phyloP scores from a whole-genome alignment of 352 stramenopile species.

The Globisporangium lucens region DNA sequence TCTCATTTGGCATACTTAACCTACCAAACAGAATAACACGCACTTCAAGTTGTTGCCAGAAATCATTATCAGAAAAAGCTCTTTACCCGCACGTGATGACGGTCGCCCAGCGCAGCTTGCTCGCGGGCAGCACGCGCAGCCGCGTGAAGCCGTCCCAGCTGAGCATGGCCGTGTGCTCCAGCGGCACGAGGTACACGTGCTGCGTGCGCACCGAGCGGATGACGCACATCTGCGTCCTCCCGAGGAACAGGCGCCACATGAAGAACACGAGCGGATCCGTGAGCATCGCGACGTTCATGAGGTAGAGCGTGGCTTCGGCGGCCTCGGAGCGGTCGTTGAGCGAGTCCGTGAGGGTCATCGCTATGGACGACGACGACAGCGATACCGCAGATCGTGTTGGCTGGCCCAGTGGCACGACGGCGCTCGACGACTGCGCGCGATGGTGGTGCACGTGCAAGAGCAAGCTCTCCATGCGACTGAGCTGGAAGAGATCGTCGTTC shows the following conservation, averaged over 20 bases:
- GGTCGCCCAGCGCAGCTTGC: neutral
- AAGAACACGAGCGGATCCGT: conserved; percentile 21
- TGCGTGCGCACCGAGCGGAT: neutral
- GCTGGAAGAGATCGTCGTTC: conserved; percentile 11
- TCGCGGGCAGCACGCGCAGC: neutral
- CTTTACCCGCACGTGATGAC: conserved; percentile 5
- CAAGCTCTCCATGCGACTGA: neutral
- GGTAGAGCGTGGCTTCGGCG: conserved; percentile 14
- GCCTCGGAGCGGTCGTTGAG: conserved; percentile 11
- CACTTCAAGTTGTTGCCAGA: too few relatives aligned
- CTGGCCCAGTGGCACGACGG: neutral
- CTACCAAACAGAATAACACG: too few relatives aligned
- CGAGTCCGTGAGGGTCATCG: conserved; percentile 2
- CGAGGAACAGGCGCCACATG: neutral
- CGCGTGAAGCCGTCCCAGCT: conserved; percentile 4
- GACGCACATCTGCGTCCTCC: neutral
- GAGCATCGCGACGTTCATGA: conserved; percentile 31
- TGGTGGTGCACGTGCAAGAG: neutral
- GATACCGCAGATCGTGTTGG: neutral
- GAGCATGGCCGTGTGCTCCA: neutral
- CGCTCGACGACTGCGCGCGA: neutral
- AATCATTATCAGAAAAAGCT: too few relatives aligned
- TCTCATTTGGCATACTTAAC: too few relatives aligned
- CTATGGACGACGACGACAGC: neutral
- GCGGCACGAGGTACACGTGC: neutral